Evolutionary conservation across 306 rosid genomes (phyloP).

Genomic region (Rosa persica): DNA sequence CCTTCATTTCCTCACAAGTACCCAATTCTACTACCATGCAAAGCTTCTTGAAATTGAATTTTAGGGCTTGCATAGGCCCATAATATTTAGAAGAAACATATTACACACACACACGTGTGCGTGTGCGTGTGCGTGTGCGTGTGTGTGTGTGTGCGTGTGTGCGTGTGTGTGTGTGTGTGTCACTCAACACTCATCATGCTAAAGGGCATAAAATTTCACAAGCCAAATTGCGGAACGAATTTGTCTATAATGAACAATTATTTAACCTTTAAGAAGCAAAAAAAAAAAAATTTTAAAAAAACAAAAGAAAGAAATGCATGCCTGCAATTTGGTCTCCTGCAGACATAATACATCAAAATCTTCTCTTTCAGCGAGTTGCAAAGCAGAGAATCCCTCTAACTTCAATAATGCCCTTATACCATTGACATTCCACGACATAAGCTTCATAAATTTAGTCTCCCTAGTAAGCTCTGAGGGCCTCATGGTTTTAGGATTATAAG

Average conservation of each 20-base stretch:
- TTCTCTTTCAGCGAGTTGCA: constrained; percentile 80
- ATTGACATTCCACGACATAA: constrained; percentile 94
- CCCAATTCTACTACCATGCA: not conserved
- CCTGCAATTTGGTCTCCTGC: constrained; percentile 99
- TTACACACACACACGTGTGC: not conserved
- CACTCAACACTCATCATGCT: not conserved
- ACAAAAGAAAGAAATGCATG: constrained; percentile 14
- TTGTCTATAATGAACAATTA: not conserved
- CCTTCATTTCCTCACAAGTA: not conserved
- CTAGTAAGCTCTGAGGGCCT: constrained; percentile 53
- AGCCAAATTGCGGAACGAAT: not conserved
- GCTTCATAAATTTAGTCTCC: constrained; percentile 66
- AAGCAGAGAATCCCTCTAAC: constrained; percentile 71
- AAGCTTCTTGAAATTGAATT: not conserved
- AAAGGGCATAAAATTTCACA: not conserved
- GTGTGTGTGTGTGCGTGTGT: not conserved
- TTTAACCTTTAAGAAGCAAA: not conserved
- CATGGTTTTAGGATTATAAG: constrained; percentile 91
- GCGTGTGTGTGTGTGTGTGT: not conserved
- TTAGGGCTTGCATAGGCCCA: not conserved
- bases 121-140: not conserved
- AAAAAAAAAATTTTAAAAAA: not conserved
- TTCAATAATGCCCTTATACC: constrained; percentile 90
- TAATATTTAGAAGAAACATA: not conserved
- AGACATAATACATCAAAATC: constrained; percentile 84